A percentile compares a stretch with the other conserved stretches of the same genome.
Conservation (phyloP, 257 asterid genomes). For the Solanum bukasovii region DNA sequence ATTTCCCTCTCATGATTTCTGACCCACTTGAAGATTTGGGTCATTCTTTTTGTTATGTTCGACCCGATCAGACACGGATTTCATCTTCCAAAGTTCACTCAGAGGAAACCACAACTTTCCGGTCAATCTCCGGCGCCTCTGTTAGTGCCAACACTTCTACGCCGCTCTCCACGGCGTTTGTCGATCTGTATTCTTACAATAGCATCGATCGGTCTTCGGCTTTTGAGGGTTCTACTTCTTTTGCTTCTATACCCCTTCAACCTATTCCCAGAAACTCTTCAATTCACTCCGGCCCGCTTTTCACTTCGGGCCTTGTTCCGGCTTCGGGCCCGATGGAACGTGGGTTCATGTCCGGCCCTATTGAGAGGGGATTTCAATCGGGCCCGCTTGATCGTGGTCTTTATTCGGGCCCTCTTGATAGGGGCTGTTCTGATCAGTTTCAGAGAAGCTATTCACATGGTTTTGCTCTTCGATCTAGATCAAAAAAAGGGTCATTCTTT, state of each 20-base stretch:
- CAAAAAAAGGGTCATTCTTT: constrained; percentile 47
- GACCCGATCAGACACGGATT: constrained; percentile 47
- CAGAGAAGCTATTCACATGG: constrained; percentile 81
- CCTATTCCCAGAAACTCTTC: constrained; percentile 59
- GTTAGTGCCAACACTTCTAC: constrained; percentile 92
- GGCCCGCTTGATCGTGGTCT: constrained; percentile 74
- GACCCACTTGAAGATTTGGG: constrained; percentile 86
- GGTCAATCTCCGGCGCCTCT: constrained; percentile 86
- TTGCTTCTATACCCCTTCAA: constrained; percentile 80
- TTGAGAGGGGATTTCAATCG: constrained; percentile 66
- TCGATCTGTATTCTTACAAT: constrained; percentile 49
- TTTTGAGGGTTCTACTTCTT: constrained; percentile 83
- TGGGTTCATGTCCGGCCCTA: constrained; percentile 83
- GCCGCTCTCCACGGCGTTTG: constrained; percentile 71
- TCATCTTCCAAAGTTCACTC: constrained; percentile 62
- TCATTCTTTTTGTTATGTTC: constrained; percentile 83
- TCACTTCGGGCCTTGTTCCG: constrained; percentile 30
- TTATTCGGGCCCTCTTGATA: constrained; percentile 72
- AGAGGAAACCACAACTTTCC: constrained; percentile 48
- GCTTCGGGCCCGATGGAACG: constrained; percentile 64
- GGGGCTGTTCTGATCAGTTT: constrained; percentile 51
- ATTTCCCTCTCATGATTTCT: constrained; percentile 31
- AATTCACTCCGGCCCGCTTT: constrained; percentile 51
- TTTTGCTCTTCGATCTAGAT: constrained; percentile 47
- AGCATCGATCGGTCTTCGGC: constrained; percentile 64